Conservation (phyloP, 148 eudicot species). For the Oxyria digyna region DNA sequence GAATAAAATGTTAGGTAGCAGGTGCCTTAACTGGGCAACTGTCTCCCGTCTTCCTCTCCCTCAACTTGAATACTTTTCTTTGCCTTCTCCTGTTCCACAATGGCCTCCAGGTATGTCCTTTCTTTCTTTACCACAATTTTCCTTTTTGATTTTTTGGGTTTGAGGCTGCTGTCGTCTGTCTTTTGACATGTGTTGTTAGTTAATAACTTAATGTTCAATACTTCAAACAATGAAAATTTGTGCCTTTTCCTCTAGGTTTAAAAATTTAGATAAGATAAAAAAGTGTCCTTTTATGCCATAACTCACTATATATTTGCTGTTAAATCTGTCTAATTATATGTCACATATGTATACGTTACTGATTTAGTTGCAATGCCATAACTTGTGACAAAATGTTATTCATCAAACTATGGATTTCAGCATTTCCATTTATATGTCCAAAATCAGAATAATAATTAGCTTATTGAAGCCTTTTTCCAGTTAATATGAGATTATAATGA, state of each 20-base stretch:
- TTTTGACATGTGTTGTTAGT: no score
- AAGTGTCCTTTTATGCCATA: no score
- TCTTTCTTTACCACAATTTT: not conserved
- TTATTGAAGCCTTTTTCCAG: not conserved
- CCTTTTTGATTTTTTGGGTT: not conserved
- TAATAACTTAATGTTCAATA: no score
- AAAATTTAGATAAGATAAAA: no score
- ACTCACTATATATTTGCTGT: no score
- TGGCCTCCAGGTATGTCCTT: conserved; percentile 64
- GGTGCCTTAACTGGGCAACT: conserved; percentile 21
- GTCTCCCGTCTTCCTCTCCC: conserved; percentile 14
- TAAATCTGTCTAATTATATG: no score
- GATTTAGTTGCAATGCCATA: not conserved
- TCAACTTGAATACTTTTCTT: conserved; percentile 29
- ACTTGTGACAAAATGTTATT: not conserved
- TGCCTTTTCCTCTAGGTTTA: not conserved
- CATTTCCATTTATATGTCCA: not conserved
- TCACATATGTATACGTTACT: no score
- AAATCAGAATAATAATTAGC: not conserved
- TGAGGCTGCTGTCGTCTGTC: not conserved
- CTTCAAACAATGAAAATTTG: not conserved
- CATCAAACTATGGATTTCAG: not conserved
- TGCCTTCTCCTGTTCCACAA: conserved; percentile 60
- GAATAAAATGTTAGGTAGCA: conserved; percentile 29
- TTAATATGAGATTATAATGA: no score